Percentiles rank a stretch among this genome's conserved stretches.
phyloP scores from a whole-genome alignment of 192 early-diverging fungal genomes.

The Coemansia sp. region DNA sequence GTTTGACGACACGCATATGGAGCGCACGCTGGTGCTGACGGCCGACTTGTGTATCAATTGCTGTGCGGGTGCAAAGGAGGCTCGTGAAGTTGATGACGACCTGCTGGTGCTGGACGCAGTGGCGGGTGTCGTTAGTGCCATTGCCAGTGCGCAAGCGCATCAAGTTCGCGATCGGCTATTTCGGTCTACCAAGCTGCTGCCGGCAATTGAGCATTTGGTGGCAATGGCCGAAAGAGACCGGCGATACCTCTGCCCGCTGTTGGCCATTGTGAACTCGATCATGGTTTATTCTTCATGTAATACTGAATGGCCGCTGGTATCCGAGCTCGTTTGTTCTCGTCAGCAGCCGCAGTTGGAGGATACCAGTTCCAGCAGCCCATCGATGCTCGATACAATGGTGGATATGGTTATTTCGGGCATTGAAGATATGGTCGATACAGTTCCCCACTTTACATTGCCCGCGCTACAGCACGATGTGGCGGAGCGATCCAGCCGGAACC shows the following conservation, averaged over 20 bases:
- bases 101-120: constrained; percentile 25
- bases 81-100: constrained; percentile 3
- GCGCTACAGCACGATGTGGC: background rate
- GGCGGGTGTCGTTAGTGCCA: constrained; percentile 12
- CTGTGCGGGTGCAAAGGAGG: background rate
- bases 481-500: background rate
- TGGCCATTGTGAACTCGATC: constrained; percentile 15
- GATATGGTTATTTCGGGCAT: constrained; percentile 35
- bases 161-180: constrained; percentile 1
- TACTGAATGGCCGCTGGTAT: constrained; percentile 1
- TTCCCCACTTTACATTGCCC: constrained; percentile 16
- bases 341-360: background rate
- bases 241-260: constrained; percentile 25
- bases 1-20: constrained; percentile 35
- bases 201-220: constrained; percentile 21
- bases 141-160: background rate
- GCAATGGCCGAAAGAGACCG: constrained; percentile 24
- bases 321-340: background rate
- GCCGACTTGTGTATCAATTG: constrained; percentile 45
- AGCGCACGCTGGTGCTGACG: constrained; percentile 25
- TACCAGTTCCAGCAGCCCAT: background rate
- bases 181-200: constrained; percentile 13
- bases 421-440: constrained; percentile 31
- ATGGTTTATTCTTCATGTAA: background rate
- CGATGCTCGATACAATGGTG: constrained; percentile 19